Evolutionary conservation across 2,329 filamentous ascomycete genomes (phyloP), one percentile per base, ranked within the genome.

Genomic region (Penicillium sp.): DNA sequence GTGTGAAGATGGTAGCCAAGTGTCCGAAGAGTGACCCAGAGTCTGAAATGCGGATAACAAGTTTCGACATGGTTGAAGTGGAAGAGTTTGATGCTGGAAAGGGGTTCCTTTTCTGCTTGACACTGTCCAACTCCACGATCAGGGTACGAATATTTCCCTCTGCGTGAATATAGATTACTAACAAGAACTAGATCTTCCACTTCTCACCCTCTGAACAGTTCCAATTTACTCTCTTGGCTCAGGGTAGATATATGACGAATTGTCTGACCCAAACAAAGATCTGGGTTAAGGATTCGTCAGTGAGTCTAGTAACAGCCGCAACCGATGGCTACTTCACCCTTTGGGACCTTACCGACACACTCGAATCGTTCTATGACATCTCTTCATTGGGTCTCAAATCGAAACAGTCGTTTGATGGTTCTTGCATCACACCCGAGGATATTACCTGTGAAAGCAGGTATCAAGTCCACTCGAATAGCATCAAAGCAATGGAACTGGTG

Each of bases 51-150:
- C 84, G 94, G 14, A 91, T 97, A 65, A 92, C 89, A 79, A 87
- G 88, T 69, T 95, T 97, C 71, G 89, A 93, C 68, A 81, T 89
- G 0, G 62, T 79, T 7, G 70, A 68, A 45, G 64, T 73, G 10
- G 63, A 68, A 52, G 66, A 67, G 59, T 60, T 66, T 59, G 68
- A 66, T 2, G 66, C 62, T 19, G 64, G 68, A 35, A 61, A 67
- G 42, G 63, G 59, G 4, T 87, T 89, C 68, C 71, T 86, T 2
- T 81, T 97, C 57, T 87, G 86, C 0, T 84, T 96, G 78, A 89
- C 85, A 0, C 88, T 95, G 68, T 97, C 94, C 0, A 94, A 97
- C 76, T 97, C 94, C 0, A 87, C 84, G 2, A 74, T 96, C 45
- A 89, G 88, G 74, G 81, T 83, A 70, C 74, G 70, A 61, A 35